Conservation (phyloP, 371 early-diverging fungal species). For the Mortierella sp. region DNA sequence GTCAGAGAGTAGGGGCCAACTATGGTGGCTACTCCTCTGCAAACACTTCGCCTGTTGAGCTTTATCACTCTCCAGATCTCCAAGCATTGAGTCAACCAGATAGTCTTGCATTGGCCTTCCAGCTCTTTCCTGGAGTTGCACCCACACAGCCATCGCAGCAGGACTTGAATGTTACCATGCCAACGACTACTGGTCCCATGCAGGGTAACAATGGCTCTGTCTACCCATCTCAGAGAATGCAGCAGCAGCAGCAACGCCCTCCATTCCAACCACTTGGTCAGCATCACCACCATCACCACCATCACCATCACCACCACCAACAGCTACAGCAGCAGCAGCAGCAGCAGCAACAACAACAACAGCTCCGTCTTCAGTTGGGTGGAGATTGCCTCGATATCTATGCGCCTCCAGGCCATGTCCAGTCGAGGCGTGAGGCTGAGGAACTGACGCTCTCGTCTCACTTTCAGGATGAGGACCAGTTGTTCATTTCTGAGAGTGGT, state of each 20-base stretch:
- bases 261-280: not conserved
- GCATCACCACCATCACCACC: not conserved
- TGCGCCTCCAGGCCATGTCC: too few relatives aligned
- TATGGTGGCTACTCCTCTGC: not conserved
- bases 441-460: too few relatives aligned
- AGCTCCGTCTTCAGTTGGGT: not conserved
- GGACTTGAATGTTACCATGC: too few relatives aligned
- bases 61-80: not conserved
- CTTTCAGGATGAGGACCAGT: too few relatives aligned
- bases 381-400: not conserved
- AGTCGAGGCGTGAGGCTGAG: too few relatives aligned
- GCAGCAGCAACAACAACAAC: constrained; percentile 6
- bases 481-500: too few relatives aligned
- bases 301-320: not conserved
- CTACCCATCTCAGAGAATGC: not conserved
- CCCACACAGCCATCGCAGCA: not conserved
- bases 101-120: not conserved
- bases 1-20: too few relatives aligned
- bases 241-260: not conserved
- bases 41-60: not conserved
- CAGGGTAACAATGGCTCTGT: not conserved
- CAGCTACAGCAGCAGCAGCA: not conserved
- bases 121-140: not conserved
- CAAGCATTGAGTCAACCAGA: not conserved
- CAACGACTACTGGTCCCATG: too few relatives aligned